Conservation (phyloP, 768 basidiomycete species). For the Polyporus arcularius region DNA sequence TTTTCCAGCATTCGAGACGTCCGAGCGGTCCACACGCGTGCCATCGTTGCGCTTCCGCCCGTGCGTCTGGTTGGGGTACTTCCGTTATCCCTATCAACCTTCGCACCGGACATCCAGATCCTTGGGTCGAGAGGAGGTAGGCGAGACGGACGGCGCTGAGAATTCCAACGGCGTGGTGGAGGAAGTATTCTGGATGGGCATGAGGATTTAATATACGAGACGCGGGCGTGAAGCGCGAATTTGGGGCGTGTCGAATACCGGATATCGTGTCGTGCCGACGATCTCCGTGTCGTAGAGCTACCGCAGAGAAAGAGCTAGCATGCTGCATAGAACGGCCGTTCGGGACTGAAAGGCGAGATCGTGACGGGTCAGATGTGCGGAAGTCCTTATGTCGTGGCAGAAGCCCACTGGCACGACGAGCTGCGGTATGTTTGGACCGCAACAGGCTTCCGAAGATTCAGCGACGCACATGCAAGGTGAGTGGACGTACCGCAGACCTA, state of each 20-base stretch:
- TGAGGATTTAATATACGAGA: slow-evolving; percentile 8
- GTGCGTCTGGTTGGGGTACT: no score
- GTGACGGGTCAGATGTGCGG: background rate
- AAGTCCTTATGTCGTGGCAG: background rate
- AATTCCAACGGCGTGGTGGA: background rate
- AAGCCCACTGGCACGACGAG: background rate
- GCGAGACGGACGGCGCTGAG: background rate
- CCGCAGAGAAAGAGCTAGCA: background rate
- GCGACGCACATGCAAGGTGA: background rate
- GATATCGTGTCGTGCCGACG: background rate
- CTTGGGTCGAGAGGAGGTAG: background rate
- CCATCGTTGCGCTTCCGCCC: no score
- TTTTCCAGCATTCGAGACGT: background rate
- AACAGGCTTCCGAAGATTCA: background rate
- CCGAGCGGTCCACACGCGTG: background rate
- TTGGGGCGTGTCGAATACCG: background rate
- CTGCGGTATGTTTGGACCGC: background rate
- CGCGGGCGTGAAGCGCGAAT: background rate
- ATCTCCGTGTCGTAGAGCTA: background rate
- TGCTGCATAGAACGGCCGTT: slow-evolving; percentile 9
- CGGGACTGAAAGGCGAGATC: background rate
- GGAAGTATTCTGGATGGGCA: background rate
- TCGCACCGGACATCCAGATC: slow-evolving; percentile 4
- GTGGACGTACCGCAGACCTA: background rate
- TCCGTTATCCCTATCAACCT: slow-evolving; percentile 7